A percentile compares a stretch with the other conserved stretches of the same genome.
Conservation (phyloP, 2,329 filamentous ascomycete genomes). For the Fusarium subtropicale region DNA sequence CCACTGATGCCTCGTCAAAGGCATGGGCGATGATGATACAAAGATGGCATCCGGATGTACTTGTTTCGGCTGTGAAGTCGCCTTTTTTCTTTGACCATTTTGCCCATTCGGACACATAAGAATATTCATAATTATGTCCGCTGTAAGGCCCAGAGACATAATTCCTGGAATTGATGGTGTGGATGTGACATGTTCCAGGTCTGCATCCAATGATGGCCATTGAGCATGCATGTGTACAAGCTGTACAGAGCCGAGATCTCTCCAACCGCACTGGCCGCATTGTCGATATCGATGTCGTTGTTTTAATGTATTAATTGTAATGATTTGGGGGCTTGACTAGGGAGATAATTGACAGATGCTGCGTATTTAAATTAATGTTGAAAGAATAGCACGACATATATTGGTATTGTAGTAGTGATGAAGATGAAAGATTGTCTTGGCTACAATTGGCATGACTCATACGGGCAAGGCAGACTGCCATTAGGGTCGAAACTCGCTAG, state of each 20-base stretch:
- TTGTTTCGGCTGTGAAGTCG: not conserved
- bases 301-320: not conserved
- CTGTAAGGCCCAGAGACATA: rapidly evolving
- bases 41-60: not conserved
- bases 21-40: conserved; percentile 1
- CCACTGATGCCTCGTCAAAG: not conserved
- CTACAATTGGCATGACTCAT: not conserved
- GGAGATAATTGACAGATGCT: rapidly evolving
- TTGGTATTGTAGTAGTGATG: rapidly evolving
- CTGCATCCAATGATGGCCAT: not conserved
- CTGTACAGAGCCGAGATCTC: not conserved
- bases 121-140: not conserved
- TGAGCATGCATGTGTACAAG: not conserved
- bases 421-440: not conserved
- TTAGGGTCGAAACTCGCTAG: not conserved
- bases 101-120: not conserved
- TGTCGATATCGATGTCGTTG: rapidly evolving
- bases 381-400: rapidly evolving
- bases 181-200: not conserved
- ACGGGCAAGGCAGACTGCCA: not conserved
- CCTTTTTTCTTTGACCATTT: conserved; percentile 5
- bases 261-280: not conserved
- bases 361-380: not conserved
- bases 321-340: rapidly evolving
- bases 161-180: not conserved